phyloP scores from a whole-genome alignment of 331 rosid genomes.

The Acacia pycnantha region DNA sequence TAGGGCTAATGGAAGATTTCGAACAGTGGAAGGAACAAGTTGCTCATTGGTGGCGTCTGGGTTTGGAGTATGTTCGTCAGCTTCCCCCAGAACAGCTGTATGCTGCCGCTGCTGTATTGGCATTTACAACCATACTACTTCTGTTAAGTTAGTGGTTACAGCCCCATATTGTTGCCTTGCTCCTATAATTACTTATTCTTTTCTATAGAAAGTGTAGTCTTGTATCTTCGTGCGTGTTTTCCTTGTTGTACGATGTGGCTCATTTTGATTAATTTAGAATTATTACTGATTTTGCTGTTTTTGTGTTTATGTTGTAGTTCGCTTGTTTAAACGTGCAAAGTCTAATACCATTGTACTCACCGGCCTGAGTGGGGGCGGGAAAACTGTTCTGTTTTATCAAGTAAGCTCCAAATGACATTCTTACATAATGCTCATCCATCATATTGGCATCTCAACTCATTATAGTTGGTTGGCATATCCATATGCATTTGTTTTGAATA shows the following conservation, averaged over 20 bases:
- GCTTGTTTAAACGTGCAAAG: constrained; percentile 65
- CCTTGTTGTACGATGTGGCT: not conserved
- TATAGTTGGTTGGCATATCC: not conserved
- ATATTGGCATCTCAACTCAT: not conserved
- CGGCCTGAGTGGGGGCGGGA: constrained; percentile 83
- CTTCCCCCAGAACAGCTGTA: constrained; percentile 73
- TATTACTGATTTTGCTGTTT: not conserved
- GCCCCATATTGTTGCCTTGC: not conserved
- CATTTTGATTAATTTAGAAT: not conserved
- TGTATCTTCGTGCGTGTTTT: not conserved
- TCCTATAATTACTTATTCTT: not conserved
- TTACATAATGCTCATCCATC: not conserved
- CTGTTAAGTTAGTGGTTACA: constrained; percentile 28
- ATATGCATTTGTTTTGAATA: not conserved
- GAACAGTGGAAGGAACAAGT: constrained; percentile 73
- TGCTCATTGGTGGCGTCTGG: constrained; percentile 48
- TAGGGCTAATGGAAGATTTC: constrained; percentile 45
- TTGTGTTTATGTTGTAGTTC: constrained; percentile 40
- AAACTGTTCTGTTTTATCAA: constrained; percentile 81
- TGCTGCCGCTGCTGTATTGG: constrained; percentile 55
- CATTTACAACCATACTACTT: constrained; percentile 52
- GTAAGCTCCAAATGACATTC: constrained; percentile 33
- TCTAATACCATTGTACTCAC: constrained; percentile 67
- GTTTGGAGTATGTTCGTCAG: constrained; percentile 44
- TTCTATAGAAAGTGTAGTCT: not conserved